Percentiles rank a stretch among this genome's conserved stretches.
Evolutionary conservation across 768 basidiomycete species (phyloP).

Genomic region (Leccinum subgranulosum): DNA sequence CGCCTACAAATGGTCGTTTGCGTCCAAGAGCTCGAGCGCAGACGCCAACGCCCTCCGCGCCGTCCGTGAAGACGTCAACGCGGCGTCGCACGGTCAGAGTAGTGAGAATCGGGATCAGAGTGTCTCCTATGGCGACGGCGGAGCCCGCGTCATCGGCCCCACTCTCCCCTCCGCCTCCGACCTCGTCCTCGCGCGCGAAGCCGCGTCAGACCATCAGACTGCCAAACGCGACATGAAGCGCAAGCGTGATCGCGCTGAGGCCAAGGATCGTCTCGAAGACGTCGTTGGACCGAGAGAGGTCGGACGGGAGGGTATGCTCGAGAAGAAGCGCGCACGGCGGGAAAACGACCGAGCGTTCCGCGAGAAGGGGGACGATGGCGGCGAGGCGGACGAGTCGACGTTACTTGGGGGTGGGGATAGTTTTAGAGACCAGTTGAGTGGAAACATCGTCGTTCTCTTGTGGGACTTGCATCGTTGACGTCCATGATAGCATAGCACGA

Average conservation of each 20-base stretch:
- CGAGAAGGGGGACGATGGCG: constrained; percentile 69
- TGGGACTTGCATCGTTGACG: constrained; percentile 2
- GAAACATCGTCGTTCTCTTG: neutral
- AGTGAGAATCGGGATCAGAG: neutral
- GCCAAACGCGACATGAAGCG: constrained; percentile 57
- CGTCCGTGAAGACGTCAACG: constrained; percentile 57
- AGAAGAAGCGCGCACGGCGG: constrained; percentile 76
- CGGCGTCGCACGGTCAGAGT: constrained; percentile 34
- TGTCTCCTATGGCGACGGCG: neutral
- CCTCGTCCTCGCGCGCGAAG: constrained; percentile 66
- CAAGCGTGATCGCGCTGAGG: constrained; percentile 64
- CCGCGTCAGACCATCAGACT: constrained; percentile 46
- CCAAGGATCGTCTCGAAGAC: constrained; percentile 71
- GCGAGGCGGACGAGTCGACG: constrained; percentile 75
- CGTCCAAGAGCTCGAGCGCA: constrained; percentile 56
- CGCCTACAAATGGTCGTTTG: constrained; percentile 86
- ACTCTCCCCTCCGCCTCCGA: constrained; percentile 68
- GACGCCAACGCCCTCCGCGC: constrained; percentile 58
- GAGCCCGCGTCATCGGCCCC: constrained; percentile 59
- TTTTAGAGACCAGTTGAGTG: constrained; percentile 66
- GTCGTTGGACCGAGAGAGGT: constrained; percentile 76
- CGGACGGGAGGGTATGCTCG: constrained; percentile 80
- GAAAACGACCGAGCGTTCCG: constrained; percentile 70
- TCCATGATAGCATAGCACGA: constrained; percentile 57
- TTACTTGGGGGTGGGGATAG: constrained; percentile 82